A percentile compares a stretch with the other conserved stretches of the same genome.
phyloP scores from a whole-genome alignment of 2,329 filamentous ascomycete species.

The Verticillium zaregamsianum region DNA sequence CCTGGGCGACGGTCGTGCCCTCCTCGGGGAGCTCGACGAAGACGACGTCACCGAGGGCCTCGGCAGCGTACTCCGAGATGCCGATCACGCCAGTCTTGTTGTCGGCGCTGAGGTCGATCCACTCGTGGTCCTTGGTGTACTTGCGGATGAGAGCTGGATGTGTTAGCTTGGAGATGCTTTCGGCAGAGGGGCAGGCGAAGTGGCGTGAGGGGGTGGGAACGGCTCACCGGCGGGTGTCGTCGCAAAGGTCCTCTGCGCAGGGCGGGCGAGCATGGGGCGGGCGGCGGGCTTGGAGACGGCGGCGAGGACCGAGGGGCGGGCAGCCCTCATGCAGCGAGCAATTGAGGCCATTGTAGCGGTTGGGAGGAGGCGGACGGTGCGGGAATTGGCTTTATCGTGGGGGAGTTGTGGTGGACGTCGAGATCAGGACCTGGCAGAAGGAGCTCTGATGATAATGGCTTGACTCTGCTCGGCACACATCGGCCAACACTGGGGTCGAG shows the following conservation, averaged over 20 bases:
- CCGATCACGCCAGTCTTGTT: constrained; percentile 77
- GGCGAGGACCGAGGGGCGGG: constrained; percentile 41
- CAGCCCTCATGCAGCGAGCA: constrained; percentile 48
- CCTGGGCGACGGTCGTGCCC: constrained; percentile 64
- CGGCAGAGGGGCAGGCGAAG: neutral
- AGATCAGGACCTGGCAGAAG: constrained; percentile 4
- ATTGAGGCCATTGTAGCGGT: constrained; percentile 54
- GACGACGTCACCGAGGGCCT: constrained; percentile 92
- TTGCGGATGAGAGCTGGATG: constrained; percentile 62
- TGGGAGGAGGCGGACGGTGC: constrained; percentile 4
- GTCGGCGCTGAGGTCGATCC: constrained; percentile 84
- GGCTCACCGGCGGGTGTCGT: constrained; percentile 32
- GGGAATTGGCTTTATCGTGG: neutral
- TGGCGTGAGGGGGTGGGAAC: constrained; percentile 1
- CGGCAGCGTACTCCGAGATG: constrained; percentile 87
- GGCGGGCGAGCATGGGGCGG: constrained; percentile 33
- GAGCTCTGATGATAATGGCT: neutral
- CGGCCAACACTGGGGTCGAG: neutral
- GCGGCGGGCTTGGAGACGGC: constrained; percentile 29
- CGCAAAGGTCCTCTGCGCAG: constrained; percentile 36
- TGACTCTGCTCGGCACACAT: neutral
- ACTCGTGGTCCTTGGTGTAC: constrained; percentile 98
- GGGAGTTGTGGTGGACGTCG: neutral
- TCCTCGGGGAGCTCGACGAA: constrained; percentile 87
- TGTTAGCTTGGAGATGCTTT: neutral